Conservation (phyloP, 495 filamentous ascomycete species). For the Hypoxylon lienhwacheense region DNA sequence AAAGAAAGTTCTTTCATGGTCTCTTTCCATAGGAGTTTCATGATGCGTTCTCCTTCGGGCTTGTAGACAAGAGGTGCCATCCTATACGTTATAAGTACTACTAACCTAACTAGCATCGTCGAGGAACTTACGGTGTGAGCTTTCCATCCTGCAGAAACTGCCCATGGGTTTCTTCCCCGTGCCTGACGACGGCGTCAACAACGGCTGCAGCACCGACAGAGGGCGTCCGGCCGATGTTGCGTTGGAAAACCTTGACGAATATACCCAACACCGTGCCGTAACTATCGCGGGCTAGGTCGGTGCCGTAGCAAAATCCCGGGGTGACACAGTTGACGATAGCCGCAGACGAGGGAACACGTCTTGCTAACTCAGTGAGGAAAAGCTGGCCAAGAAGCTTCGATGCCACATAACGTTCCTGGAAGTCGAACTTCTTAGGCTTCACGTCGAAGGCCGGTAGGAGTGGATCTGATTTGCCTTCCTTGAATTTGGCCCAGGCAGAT, state of each 20-base stretch:
- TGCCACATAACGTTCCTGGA: slow-evolving; percentile 33
- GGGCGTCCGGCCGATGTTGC: not conserved
- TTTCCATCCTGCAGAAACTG: not conserved
- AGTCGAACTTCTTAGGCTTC: slow-evolving; percentile 19
- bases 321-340: slow-evolving; percentile 20
- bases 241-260: not conserved
- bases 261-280: not conserved
- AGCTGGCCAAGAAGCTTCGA: slow-evolving; percentile 48
- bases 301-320: slow-evolving; percentile 26
- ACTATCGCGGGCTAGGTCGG: slow-evolving; percentile 31
- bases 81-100: no score
- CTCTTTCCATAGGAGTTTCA: slow-evolving; percentile 41
- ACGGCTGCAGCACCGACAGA: not conserved
- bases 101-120: no score
- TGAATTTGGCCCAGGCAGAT: slow-evolving; percentile 39
- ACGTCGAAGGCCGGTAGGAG: slow-evolving; percentile 42
- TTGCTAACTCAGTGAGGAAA: slow-evolving; percentile 44
- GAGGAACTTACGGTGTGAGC: not conserved
- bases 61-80: slow-evolving; percentile 32
- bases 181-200: not conserved
- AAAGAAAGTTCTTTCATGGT: slow-evolving; percentile 45
- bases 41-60: slow-evolving; percentile 38
- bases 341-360: slow-evolving; percentile 19
- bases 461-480: slow-evolving; percentile 31
- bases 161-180: not conserved